These are phyloP conservation scores for Berkeleyomyces rouxiae DNA, from an alignment of 2,329 filamentous ascomycete species.

Conservation along the genomic window DNA sequence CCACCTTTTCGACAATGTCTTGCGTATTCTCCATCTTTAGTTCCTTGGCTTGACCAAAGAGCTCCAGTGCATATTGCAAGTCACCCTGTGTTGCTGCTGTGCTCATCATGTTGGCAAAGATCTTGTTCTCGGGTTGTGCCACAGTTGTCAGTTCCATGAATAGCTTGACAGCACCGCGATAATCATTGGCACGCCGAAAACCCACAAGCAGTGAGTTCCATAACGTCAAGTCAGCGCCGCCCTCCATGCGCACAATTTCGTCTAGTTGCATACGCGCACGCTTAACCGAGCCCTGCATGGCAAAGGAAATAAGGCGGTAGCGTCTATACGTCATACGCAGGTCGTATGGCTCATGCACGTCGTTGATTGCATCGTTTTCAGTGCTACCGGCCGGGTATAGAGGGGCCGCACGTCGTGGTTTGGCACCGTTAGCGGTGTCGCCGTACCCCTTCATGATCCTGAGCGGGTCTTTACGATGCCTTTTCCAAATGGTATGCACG, in stretches of 20 bases:
- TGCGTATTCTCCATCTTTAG: conserved; percentile 32
- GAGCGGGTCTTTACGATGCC: background rate
- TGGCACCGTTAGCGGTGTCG: background rate
- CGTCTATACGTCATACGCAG: conserved; percentile 3
- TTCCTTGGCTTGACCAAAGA: conserved; percentile 48
- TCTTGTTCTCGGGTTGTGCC: conserved; percentile 41
- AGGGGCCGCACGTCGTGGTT: background rate
- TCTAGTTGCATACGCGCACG: conserved; percentile 8
- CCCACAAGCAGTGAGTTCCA: conserved; percentile 70
- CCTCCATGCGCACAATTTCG: conserved; percentile 4
- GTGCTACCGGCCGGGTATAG: background rate
- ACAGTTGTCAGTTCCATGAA: conserved; percentile 42
- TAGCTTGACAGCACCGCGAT: conserved; percentile 44
- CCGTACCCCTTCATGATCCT: background rate
- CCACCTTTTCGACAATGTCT: conserved; percentile 18
- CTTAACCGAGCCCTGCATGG: conserved; percentile 8
- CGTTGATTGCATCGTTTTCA: conserved; percentile 5
- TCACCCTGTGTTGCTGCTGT: conserved; percentile 58
- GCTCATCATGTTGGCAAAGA: conserved; percentile 58
- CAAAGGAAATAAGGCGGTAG: conserved; percentile 9
- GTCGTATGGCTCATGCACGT: background rate
- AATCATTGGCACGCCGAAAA: conserved; percentile 47
- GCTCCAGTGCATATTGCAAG: conserved; percentile 45
- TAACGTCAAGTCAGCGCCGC: conserved; percentile 36
- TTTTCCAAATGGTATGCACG: conserved; percentile 8